Evolutionary conservation across 1,284 basidiomycete species (phyloP).

Genomic region (Cryptococcus neoformans): DNA sequence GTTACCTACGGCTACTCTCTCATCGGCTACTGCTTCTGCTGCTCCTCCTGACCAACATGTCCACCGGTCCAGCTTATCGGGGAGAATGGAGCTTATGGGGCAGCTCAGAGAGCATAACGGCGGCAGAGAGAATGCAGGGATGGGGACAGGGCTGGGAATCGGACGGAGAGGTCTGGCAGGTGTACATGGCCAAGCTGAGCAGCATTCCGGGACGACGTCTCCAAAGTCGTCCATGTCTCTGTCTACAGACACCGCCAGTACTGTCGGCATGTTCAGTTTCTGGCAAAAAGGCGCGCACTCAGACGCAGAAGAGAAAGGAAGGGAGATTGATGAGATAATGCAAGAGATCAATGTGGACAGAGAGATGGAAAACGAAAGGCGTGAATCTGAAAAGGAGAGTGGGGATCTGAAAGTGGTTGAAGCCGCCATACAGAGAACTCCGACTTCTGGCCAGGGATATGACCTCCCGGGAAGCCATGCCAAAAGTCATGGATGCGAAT

Average conservation of each 20-base stretch:
- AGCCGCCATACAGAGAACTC: slow-evolving; percentile 6
- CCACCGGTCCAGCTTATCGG: slow-evolving; percentile 12
- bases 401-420: slow-evolving; percentile 30
- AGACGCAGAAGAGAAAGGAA: slow-evolving; percentile 7
- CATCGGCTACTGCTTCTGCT: slow-evolving; percentile 22
- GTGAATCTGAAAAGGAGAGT: slow-evolving; percentile 28
- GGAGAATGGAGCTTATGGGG: slow-evolving; percentile 29
- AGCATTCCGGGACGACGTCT: slow-evolving; percentile 17
- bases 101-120: slow-evolving; percentile 31
- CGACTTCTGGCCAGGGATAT: background rate
- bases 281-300: slow-evolving; percentile 15
- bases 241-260: slow-evolving; percentile 13
- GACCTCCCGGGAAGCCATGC: background rate
- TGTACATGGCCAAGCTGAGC: slow-evolving; percentile 34
- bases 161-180: slow-evolving; percentile 25
- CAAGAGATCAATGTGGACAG: slow-evolving; percentile 39
- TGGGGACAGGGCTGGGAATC: slow-evolving; percentile 26
- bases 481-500: background rate
- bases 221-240: slow-evolving; percentile 28
- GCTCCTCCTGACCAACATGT: slow-evolving; percentile 16
- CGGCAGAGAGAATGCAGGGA: slow-evolving; percentile 6
- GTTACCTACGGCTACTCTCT: slow-evolving; percentile 18
- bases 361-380: slow-evolving; percentile 35
- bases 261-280: slow-evolving; percentile 12
- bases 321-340: slow-evolving; percentile 22